Evolutionary conservation across 1,284 basidiomycete genomes (phyloP).

Genomic region (Cryptococcus hybrid): DNA sequence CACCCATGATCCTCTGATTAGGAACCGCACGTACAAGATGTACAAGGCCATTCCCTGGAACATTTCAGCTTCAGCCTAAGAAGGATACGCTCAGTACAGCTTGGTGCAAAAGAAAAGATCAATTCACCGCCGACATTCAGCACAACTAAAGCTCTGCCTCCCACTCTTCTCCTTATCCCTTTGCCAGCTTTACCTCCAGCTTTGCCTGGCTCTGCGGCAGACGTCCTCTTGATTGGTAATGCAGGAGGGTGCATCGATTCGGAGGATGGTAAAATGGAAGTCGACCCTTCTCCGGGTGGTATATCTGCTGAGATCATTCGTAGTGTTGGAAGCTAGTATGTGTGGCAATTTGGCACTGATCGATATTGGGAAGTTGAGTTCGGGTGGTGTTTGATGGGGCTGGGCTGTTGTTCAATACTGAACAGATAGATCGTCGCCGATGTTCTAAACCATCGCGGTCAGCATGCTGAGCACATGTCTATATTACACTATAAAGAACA

Average conservation of each 20-base stretch:
- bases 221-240: neutral
- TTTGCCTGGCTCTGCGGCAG: neutral
- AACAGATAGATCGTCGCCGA: too few species aligned
- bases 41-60: slow-evolving; percentile 45
- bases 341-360: too few species aligned
- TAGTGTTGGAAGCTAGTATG: too few species aligned
- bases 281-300: neutral
- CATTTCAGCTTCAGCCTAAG: slow-evolving; percentile 44
- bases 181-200: slow-evolving; percentile 1
- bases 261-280: too few species aligned
- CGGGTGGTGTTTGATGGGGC: too few species aligned
- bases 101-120: neutral
- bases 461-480: too few species aligned
- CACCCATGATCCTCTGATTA: neutral
- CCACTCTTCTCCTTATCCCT: slow-evolving; percentile 16
- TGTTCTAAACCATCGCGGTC: too few species aligned
- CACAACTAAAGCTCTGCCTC: slow-evolving; percentile 39
- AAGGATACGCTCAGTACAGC: neutral
- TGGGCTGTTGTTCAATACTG: too few species aligned
- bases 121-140: slow-evolving; percentile 39
- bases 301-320: neutral
- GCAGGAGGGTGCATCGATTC: neutral
- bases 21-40: slow-evolving; percentile 26
- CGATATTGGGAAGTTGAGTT: too few species aligned
- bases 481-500: too few species aligned